A percentile compares a stretch with the other conserved stretches of the same genome.
Conservation (phyloP, 73 alveolate species). For the Paramecium sexaurelia region DNA sequence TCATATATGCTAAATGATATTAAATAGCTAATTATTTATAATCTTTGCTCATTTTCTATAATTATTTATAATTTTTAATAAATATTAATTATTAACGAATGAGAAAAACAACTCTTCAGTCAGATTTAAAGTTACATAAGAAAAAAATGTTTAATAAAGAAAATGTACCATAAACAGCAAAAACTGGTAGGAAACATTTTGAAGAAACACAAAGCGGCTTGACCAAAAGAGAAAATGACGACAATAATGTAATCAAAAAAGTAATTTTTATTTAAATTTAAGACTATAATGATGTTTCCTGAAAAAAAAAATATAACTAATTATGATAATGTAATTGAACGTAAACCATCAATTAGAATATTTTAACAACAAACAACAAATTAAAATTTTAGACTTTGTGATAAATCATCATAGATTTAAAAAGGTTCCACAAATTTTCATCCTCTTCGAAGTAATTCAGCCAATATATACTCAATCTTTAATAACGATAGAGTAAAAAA, state of each 20-base stretch:
- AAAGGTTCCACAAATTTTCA: not conserved
- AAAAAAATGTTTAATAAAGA: constrained; percentile 31
- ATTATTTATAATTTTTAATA: not conserved
- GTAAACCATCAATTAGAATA: constrained; percentile 29
- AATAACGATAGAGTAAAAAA: not conserved
- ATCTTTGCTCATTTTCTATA: not conserved
- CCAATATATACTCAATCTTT: constrained; percentile 5
- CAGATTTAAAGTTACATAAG: not conserved
- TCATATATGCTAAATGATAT: not conserved
- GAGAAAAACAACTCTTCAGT: constrained; percentile 9
- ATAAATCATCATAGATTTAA: not conserved
- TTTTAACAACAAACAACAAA: not conserved
- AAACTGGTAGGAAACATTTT: constrained; percentile 24
- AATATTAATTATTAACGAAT: constrained; percentile 3
- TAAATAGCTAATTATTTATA: not conserved
- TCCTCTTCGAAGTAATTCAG: constrained; percentile 31
- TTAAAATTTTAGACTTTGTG: not conserved
- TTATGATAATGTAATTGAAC: not conserved
- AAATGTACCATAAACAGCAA: not conserved
- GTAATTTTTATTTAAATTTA: not conserved
- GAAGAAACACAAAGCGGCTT: not conserved
- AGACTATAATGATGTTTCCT: not conserved
- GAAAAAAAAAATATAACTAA: not conserved
- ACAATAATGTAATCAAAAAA: not conserved
- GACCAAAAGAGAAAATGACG: not conserved